phyloP scores from a whole-genome alignment of 371 early-diverging fungal genomes.

The Catenaria anguillulae region DNA sequence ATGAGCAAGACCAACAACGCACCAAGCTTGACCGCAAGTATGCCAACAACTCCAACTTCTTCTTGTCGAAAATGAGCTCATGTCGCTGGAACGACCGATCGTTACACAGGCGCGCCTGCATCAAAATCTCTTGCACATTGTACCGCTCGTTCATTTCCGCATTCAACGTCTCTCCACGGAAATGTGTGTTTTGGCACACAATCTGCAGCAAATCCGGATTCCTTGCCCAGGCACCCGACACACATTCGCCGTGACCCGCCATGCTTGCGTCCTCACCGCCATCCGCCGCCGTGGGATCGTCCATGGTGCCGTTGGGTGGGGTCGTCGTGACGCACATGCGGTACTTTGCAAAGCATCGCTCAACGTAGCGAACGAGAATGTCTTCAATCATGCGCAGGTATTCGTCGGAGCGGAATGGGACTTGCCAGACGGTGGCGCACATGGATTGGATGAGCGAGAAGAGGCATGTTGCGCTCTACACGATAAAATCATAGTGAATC shows the following conservation, averaged over 20 bases:
- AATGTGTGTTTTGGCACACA: constrained; percentile 45
- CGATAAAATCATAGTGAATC: not conserved
- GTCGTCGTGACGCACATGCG: constrained; percentile 14
- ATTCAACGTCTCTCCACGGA: constrained; percentile 17
- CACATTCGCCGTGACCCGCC: not conserved
- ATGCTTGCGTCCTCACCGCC: too few species aligned
- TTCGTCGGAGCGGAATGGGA: constrained; percentile 65
- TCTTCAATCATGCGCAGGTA: constrained; percentile 61
- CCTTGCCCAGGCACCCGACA: constrained; percentile 58
- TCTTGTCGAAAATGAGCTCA: constrained; percentile 71
- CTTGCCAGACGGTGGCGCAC: constrained; percentile 45
- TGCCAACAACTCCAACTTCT: constrained; percentile 54
- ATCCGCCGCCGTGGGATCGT: not conserved
- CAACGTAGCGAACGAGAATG: constrained; percentile 54
- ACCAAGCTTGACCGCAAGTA: constrained; percentile 67
- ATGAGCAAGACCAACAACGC: constrained; percentile 14
- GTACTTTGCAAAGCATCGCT: constrained; percentile 54
- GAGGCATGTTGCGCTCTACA: constrained; percentile 49
- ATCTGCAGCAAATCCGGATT: constrained; percentile 48
- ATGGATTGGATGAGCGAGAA: constrained; percentile 47
- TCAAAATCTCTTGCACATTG: constrained; percentile 44
- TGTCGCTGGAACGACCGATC: constrained; percentile 56
- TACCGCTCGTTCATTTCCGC: not conserved
- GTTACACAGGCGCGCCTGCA: constrained; percentile 62
- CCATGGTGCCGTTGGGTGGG: not conserved